Percentiles rank a stretch among this genome's conserved stretches.
Conservation (phyloP, 192 early-diverging fungal species). For the Backusella tuberculispora region DNA sequence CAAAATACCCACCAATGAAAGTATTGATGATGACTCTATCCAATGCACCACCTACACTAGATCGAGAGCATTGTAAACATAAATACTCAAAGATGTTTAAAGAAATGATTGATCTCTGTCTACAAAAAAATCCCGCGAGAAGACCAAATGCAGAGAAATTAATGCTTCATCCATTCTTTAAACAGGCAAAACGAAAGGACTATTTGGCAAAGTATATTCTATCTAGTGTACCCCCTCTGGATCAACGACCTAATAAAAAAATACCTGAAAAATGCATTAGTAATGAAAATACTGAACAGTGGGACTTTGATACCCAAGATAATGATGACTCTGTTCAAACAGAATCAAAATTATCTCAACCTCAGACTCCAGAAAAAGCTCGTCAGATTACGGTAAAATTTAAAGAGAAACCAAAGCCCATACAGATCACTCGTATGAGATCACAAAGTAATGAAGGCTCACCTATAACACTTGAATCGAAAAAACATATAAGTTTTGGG, state of each 20-base stretch:
- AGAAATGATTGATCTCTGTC: slow-evolving; percentile 84
- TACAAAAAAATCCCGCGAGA: slow-evolving; percentile 77
- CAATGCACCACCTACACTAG: slow-evolving; percentile 85
- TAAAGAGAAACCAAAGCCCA: neutral
- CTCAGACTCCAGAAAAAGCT: neutral
- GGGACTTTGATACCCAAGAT: slow-evolving; percentile 65
- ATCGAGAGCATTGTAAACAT: slow-evolving; percentile 71
- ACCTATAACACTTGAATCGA: neutral
- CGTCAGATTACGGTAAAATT: neutral
- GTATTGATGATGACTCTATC: slow-evolving; percentile 85
- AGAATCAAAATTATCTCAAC: neutral
- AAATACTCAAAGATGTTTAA: slow-evolving; percentile 80
- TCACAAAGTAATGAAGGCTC: neutral
- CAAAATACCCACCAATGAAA: slow-evolving; percentile 86
- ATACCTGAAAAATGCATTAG: slow-evolving; percentile 45
- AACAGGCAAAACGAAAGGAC: slow-evolving; percentile 67
- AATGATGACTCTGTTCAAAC: neutral
- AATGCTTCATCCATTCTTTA: slow-evolving; percentile 76
- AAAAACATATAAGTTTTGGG: slow-evolving; percentile 20
- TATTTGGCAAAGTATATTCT: slow-evolving; percentile 67
- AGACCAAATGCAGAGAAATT: slow-evolving; percentile 79
- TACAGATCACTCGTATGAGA: neutral
- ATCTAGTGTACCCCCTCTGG: slow-evolving; percentile 65
- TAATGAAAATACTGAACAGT: slow-evolving; percentile 57
- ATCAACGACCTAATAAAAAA: slow-evolving; percentile 66